Base-by-base conservation (phyloP, 805 yeast species). In the Wickerhamiella qilinensis region DNA sequence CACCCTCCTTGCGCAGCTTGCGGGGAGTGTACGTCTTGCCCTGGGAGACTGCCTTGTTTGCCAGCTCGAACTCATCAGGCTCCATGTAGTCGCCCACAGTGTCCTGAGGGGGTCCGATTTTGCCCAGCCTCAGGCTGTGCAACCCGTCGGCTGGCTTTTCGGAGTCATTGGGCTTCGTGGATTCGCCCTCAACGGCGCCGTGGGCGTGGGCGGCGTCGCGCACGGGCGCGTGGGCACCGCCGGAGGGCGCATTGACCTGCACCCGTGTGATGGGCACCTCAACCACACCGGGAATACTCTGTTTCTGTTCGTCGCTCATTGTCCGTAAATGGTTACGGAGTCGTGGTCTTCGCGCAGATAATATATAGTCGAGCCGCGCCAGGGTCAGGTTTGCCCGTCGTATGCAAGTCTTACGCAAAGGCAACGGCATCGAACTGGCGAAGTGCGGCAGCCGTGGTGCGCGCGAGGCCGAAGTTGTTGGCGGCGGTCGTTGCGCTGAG, bases 201-300 rank as follows among this genome's bases (percentile, higher is more conserved):
- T 11, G 7, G 20, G 33, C 15, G 20, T 17, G 20, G 8, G 18
- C 16, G 33, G 9, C 20, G 20, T 18, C 20, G n/a, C n/a, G n/a
- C n/a, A n/a, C n/a, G n/a, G n/a, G n/a, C n/a, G n/a, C n/a, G n/a
- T n/a, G n/a, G n/a, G n/a, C n/a, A 20, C 15, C 33, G 14, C 20
- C 20, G 11, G 7, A 18, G 20, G 20, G 33, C 11, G 7, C 11
- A 6, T 9, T 8, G 33, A 7, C 15, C 14, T 28, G 15, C 15
- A 30, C 33, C 20, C 33, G 33, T 4, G 12, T 18, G 14, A 30
- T 7, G 11, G 33, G 33, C 20, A 30, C 33, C 20, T 30, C 20
- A 6, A 30, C 20, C 12, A 30, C 33, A 5, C 33, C 33, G 11
- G 33, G 33, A 16, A 18, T 77, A 67, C 53, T 6, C 25, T 22